These are phyloP conservation scores for Chenopodium formosanum DNA, from an alignment of 148 eudicot genomes.

Conservation along the genomic window DNA sequence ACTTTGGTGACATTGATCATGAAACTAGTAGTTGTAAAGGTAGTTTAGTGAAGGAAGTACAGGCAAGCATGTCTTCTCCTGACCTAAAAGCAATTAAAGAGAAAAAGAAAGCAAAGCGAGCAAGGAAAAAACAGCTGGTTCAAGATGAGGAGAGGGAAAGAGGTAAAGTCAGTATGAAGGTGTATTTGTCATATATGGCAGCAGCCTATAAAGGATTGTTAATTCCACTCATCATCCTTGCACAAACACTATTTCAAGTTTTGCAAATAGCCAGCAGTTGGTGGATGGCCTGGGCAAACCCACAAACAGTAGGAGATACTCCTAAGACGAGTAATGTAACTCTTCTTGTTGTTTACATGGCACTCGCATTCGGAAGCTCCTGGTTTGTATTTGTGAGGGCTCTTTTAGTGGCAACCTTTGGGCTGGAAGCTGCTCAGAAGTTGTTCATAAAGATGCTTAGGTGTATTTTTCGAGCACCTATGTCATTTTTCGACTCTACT, in stretches of 20 bases:
- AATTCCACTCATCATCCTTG: constrained; percentile 75
- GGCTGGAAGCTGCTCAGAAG: constrained; percentile 84
- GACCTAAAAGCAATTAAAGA: constrained; percentile 71
- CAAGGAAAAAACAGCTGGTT: constrained; percentile 88
- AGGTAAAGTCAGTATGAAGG: constrained; percentile 86
- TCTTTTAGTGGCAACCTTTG: constrained; percentile 83
- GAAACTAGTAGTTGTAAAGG: constrained; percentile 36
- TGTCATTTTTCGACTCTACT: constrained; percentile 99
- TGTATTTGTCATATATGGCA: constrained; percentile 82
- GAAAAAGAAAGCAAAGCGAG: constrained; percentile 83
- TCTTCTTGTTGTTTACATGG: constrained; percentile 86
- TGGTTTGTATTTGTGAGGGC: constrained; percentile 87
- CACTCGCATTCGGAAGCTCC: constrained; percentile 91
- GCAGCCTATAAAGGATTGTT: constrained; percentile 86
- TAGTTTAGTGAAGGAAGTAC: constrained; percentile 51
- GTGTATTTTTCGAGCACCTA: constrained; percentile 81
- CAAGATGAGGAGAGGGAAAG: constrained; percentile 93
- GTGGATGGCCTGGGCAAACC: constrained; percentile 99
- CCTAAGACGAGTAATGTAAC: constrained; percentile 67
- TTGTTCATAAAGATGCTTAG: constrained; percentile 77
- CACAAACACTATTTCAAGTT: constrained; percentile 78
- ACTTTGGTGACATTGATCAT: constrained; percentile 35
- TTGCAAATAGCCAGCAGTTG: constrained; percentile 93
- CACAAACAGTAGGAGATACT: constrained; percentile 69
- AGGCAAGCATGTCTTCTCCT: constrained; percentile 54